Evolutionary conservation across 805 yeast species (phyloP).

Genomic region (Barnettozyma vustinii): DNA sequence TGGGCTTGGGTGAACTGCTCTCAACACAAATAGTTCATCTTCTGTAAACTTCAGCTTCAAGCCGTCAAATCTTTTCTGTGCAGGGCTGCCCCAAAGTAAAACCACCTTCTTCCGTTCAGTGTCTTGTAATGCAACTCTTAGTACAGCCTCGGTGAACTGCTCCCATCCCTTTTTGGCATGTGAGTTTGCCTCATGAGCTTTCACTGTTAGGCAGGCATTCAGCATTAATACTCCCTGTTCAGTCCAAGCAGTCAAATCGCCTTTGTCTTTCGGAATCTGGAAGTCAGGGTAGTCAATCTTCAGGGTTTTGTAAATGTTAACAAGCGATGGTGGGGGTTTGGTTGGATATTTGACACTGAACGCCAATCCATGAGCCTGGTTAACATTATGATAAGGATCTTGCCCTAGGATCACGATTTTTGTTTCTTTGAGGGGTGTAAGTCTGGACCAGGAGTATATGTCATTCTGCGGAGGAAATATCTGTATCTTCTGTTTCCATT

Average conservation of each 20-base stretch:
- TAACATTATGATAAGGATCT: conserved; percentile 90
- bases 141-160: conserved; percentile 69
- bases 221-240: conserved; percentile 79
- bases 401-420: conserved; percentile 86
- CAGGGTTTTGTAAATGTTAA: conserved; percentile 80
- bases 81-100: conserved; percentile 38
- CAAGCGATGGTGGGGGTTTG: conserved; percentile 80
- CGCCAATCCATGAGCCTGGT: conserved; percentile 96
- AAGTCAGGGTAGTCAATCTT: conserved; percentile 71
- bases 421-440: conserved; percentile 70
- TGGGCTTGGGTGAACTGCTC: conserved; percentile 92
- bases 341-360: conserved; percentile 86
- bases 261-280: conserved; percentile 41
- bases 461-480: conserved; percentile 76
- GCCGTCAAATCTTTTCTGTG: conserved; percentile 32
- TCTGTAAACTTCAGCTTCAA: conserved; percentile 27
- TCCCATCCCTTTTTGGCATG: conserved; percentile 95
- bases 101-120: conserved; percentile 14
- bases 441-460: conserved; percentile 87
- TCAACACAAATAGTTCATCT: conserved; percentile 43
- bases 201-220: conserved; percentile 85
- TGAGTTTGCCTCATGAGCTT: conserved; percentile 89
- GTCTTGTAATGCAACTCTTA: conserved; percentile 51
- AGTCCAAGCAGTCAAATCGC: conserved; percentile 79
- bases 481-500: conserved; percentile 39